These are phyloP conservation scores for Psophocarpus tetragonolobus DNA, from an alignment of 306 rosid species.

Conservation along the genomic window DNA sequence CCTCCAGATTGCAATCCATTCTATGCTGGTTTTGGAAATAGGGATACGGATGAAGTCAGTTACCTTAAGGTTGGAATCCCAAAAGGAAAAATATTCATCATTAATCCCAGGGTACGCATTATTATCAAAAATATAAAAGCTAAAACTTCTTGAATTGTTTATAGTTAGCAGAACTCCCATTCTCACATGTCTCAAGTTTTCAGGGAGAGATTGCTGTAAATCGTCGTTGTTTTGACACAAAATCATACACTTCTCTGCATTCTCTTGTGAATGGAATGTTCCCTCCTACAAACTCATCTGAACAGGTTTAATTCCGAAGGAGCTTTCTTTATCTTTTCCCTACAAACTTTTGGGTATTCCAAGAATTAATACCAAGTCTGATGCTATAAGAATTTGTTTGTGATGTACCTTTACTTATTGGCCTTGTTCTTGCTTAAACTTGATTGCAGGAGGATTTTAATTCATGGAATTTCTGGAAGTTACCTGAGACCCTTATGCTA, in stretches of 20 bases:
- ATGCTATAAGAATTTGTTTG: not conserved
- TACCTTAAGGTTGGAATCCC: slow-evolving; percentile 94
- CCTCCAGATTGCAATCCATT: slow-evolving; percentile 92
- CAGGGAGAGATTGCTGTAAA: slow-evolving; percentile 93
- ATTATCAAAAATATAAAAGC: not conserved
- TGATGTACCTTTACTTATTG: not conserved
- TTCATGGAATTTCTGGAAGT: slow-evolving; percentile 94
- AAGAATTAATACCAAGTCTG: not conserved
- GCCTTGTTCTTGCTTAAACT: slow-evolving; percentile 18
- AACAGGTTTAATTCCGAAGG: slow-evolving; percentile 60
- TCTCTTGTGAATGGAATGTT: slow-evolving; percentile 88
- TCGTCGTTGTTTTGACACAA: slow-evolving; percentile 66
- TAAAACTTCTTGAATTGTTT: slow-evolving; percentile 8
- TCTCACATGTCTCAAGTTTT: slow-evolving; percentile 36
- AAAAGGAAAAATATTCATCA: slow-evolving; percentile 78
- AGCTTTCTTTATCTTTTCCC: not conserved
- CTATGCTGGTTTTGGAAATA: slow-evolving; percentile 98
- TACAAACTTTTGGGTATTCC: not conserved
- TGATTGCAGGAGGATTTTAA: slow-evolving; percentile 85
- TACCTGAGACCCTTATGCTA: slow-evolving; percentile 60
- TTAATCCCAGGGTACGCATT: slow-evolving; percentile 80
- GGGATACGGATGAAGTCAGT: slow-evolving; percentile 92
- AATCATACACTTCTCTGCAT: slow-evolving; percentile 77
- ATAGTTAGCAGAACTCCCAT: slow-evolving; percentile 14
- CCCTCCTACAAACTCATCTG: slow-evolving; percentile 63